Evolutionary conservation across 2,329 filamentous ascomycete genomes (phyloP), one percentile per base, ranked within the genome.

Genomic region (Apiospora koreana): DNA sequence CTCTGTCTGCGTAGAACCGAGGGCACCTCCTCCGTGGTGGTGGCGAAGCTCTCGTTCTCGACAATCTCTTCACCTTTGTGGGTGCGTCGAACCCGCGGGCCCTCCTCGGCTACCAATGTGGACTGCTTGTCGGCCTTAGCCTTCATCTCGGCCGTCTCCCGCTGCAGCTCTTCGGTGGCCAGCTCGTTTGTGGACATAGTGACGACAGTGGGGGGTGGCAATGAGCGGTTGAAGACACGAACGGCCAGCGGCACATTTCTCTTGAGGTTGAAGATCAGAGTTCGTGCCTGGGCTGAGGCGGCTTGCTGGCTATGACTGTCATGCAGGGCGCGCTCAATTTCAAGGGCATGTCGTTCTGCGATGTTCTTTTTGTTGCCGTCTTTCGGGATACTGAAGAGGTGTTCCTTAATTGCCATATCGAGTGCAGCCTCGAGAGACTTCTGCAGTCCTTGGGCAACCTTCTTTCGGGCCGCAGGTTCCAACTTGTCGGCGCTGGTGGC

Each of bases 31-130:
- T 82, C 81, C 31, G 74, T 77, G 1, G 77, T 74, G 23, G 78
- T 74, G 28, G 72, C 76, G 46, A 81, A 79, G n/a, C 82, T 86
- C 43, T 97, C 94, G 64, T 92, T 90, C 72, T 95, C 94, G 21
- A 98, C 87, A 21, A 97, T 81, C 79, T 98, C 96, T 71, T 98
- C 95, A 16, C 96, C 96, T 81, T 98, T 98, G 83, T 98, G 95
- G 2, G 95, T 98, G 75, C 93, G 91, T 76, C 94, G 89, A 70
- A 98, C 91, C 3, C 94, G 90, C 4, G 95, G 94, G 66, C 89
- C 87, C 23, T 93, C 90, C 25, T 93, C 89, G 18, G 94, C 89
- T 71, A 95, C 91, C 43, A 97, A 87, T 65, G 96, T 95, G 64
- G 95, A 93, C 79, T 95, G 93, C 76, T 94, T 93, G 77, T 96